These are phyloP conservation scores for Russula olivacea DNA, from an alignment of 768 basidiomycete genomes.

Conservation along the genomic window DNA sequence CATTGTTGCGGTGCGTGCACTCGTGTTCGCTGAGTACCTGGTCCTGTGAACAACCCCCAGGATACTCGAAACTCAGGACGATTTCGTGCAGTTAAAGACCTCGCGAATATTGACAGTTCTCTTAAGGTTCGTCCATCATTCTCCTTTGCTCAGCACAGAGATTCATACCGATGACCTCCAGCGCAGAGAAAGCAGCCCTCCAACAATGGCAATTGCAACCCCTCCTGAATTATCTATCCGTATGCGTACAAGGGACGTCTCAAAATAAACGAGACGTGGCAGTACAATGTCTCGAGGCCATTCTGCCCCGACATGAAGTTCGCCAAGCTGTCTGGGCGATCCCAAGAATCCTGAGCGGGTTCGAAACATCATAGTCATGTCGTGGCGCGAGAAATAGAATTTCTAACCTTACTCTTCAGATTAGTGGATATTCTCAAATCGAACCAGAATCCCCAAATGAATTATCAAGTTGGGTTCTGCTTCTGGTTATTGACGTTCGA, in stretches of 20 bases:
- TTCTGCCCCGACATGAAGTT: conserved; percentile 76
- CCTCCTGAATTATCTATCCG: conserved; percentile 31
- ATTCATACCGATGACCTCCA: conserved; percentile 13
- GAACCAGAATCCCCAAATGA: conserved; percentile 86
- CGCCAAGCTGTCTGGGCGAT: conserved; percentile 77
- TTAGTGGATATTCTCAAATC: conserved; percentile 78
- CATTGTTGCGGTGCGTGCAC: conserved; percentile 60
- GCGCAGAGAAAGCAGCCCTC: conserved; percentile 29
- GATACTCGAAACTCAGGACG: conserved; percentile 79
- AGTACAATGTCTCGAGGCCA: conserved; percentile 83
- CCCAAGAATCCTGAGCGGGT: conserved; percentile 66
- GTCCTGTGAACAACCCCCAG: conserved; percentile 36
- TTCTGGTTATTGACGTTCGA: conserved; percentile 95
- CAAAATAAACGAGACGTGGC: conserved; percentile 78
- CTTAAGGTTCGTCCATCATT: conserved; percentile 53
- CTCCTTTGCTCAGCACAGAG: background rate
- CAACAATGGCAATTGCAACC: conserved; percentile 33
- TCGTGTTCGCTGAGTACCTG: background rate
- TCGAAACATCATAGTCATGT: conserved; percentile 24
- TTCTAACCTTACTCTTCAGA: conserved; percentile 36
- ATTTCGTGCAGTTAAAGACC: conserved; percentile 90
- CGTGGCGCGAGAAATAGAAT: background rate
- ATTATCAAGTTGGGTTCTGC: conserved; percentile 89
- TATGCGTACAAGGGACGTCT: conserved; percentile 36
- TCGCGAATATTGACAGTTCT: conserved; percentile 84